A percentile compares a stretch with the other conserved stretches of the same genome.
These are phyloP conservation scores for Melastoma candidum DNA, from an alignment of 441 rosid species.

Conservation along the genomic window DNA sequence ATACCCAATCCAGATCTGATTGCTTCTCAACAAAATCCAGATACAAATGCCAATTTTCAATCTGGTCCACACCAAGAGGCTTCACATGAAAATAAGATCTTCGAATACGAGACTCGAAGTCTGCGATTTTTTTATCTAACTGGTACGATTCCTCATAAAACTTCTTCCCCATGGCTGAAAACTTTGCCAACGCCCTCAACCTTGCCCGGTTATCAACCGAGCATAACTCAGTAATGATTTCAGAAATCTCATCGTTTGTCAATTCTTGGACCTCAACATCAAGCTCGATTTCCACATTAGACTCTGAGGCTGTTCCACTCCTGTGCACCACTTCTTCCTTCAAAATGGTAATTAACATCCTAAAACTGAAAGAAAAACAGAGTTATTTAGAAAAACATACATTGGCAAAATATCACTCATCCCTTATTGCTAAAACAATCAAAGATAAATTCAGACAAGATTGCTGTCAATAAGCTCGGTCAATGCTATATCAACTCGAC, in stretches of 20 bases:
- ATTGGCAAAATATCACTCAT: background rate
- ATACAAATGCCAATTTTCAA: constrained; percentile 78
- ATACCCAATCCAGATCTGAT: constrained; percentile 92
- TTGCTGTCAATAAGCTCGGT: too few species aligned
- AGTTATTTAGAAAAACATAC: constrained; percentile 9
- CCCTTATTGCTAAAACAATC: too few species aligned
- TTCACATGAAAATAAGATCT: constrained; percentile 78
- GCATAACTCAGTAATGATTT: constrained; percentile 43
- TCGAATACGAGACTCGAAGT: constrained; percentile 51
- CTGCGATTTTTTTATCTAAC: constrained; percentile 39
- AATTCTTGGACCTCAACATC: constrained; percentile 30
- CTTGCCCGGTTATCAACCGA: constrained; percentile 40
- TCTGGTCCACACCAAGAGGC: constrained; percentile 46
- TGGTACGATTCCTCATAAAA: constrained; percentile 39
- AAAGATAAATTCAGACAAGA: too few species aligned
- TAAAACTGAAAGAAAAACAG: constrained; percentile 45
- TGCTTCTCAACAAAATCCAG: constrained; percentile 65
- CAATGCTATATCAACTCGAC: too few species aligned
- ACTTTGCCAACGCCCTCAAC: constrained; percentile 49
- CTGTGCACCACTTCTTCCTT: constrained; percentile 41
- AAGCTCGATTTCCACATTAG: constrained; percentile 26
- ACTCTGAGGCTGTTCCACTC: constrained; percentile 21
- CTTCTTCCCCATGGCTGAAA: constrained; percentile 46
- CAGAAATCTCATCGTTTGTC: constrained; percentile 37
- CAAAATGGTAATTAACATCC: constrained; percentile 54